phyloP scores from a whole-genome alignment of 164 flowering plant species.

The Annona squamosa region DNA sequence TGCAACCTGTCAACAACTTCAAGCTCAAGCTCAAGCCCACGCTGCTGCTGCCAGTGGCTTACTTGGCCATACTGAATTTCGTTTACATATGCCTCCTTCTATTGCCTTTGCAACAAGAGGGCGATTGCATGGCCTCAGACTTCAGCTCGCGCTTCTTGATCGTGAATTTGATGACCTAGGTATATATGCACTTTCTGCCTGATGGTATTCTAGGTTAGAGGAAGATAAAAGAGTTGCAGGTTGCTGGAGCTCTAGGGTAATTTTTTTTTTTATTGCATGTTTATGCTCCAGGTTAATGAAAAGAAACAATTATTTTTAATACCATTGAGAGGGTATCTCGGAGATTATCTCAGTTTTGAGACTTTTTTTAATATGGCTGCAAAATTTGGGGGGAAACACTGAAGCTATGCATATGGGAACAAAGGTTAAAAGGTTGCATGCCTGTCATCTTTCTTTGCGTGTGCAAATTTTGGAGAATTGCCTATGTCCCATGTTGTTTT shows the following conservation, averaged over 20 bases:
- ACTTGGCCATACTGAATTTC: constrained; percentile 82
- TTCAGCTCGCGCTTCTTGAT: constrained; percentile 98
- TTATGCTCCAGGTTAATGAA: background rate
- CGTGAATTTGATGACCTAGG: constrained; percentile 99
- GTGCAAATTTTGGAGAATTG: too few relatives aligned
- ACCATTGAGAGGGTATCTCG: background rate
- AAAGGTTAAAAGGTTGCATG: too few relatives aligned
- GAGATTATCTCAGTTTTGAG: background rate
- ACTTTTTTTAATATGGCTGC: background rate
- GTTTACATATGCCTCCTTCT: constrained; percentile 85
- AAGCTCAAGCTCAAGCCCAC: constrained; percentile 92
- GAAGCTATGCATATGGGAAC: too few relatives aligned
- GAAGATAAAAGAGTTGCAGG: background rate
- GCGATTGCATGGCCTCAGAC: constrained; percentile 78
- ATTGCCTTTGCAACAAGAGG: constrained; percentile 92
- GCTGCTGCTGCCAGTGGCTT: constrained; percentile 79
- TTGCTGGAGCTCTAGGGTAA: background rate
- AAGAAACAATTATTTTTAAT: background rate
- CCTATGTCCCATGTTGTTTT: too few relatives aligned
- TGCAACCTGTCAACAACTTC: constrained; percentile 96
- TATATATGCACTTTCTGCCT: constrained; percentile 12
- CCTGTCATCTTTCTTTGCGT: too few relatives aligned
- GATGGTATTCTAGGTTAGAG: background rate
- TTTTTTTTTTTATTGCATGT: too few relatives aligned
- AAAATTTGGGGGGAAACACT: too few relatives aligned